Base-by-base conservation (phyloP, 2,329 filamentous ascomycete genomes). In the Aureobasidium mangrovei region DNA sequence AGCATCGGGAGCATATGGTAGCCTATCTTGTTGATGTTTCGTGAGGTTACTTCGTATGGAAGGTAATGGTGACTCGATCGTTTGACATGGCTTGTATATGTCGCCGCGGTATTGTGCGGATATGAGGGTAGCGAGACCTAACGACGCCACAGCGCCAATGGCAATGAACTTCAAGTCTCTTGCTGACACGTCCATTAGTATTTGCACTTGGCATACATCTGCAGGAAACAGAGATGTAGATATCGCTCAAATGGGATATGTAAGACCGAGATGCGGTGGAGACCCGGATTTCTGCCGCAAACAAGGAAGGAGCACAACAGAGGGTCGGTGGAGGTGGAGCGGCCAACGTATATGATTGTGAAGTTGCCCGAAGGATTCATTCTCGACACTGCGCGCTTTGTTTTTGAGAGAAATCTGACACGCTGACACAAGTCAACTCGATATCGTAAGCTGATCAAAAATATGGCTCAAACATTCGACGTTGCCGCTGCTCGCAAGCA, bases 1-100 rank as follows among this genome's bases (percentile, higher is more conserved):
- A 12, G 79, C 77, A 67, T 88, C 78, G 3, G 81, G 81, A 1
- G 86, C 86, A 66, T 93, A 89, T 0, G 74, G 71, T 2, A 75
- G 59, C 5, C 62, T 54, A 4, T 63, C 53, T 3, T 64, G 58
- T 38, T 38, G 47, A 4, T 35, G 28, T 10, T 42, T 7, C 1
- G 47, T 33, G 18, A 52, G 10, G n/a, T 18, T 24, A 9, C 18
- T 42, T 10, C 29, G 47, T 27, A 52, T 29, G 3, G 2, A 18
- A 2, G n/a, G 24, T 18, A 52, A 18, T 33, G 47, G 47, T 4
- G 47, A 52, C 29, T 52, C 47, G 39, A 52, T 41, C 3, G 42
- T 52, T 8, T 36, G 47, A 28, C 38, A 42, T 27, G 47, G 28
- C 29, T 42, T 4, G 18, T 42, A 28, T 42, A 41, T 8, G 24